A percentile compares a stretch with the other conserved stretches of the same genome.
Conservation (phyloP, 176 grass and related monocot genomes). For the Hordeum marinum region DNA sequence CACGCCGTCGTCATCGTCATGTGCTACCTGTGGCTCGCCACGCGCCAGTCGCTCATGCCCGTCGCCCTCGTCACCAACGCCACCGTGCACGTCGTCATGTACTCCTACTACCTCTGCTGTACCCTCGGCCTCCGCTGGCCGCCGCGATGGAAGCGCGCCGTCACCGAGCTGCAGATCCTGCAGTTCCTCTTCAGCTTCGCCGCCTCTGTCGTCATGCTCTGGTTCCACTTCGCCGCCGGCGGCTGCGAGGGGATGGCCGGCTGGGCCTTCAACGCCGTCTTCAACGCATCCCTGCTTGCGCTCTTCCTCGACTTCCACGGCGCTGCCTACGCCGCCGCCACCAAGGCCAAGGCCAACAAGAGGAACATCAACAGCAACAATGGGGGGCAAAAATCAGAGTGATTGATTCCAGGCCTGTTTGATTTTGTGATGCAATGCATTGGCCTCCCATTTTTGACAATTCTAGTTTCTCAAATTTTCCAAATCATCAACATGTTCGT, state of each 20-base stretch:
- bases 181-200: conserved; percentile 94
- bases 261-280: conserved; percentile 87
- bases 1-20: conserved; percentile 82
- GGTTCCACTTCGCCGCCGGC: conserved; percentile 55
- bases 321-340: conserved; percentile 42
- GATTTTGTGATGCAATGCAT: background rate
- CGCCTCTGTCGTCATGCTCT: conserved; percentile 59
- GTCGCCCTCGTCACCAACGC: conserved; percentile 83
- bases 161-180: conserved; percentile 83
- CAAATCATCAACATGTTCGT: background rate
- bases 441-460: background rate
- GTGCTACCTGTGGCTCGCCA: conserved; percentile 93
- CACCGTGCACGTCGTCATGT: conserved; percentile 85
- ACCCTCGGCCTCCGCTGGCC: conserved; percentile 71
- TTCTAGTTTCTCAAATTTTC: background rate
- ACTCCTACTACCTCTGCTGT: conserved; percentile 80
- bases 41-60: conserved; percentile 71
- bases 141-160: conserved; percentile 62
- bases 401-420: background rate
- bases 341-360: conserved; percentile 12
- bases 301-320: conserved; percentile 87
- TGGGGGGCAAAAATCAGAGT: conserved; percentile 5
- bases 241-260: conserved; percentile 79
- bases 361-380: background rate
- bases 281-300: conserved; percentile 75